Percentiles rank a stretch among this genome's conserved stretches.
These are phyloP conservation scores for Ceratorhiza oryzae-sativae DNA, from an alignment of 1,284 basidiomycete species.

Conservation along the genomic window DNA sequence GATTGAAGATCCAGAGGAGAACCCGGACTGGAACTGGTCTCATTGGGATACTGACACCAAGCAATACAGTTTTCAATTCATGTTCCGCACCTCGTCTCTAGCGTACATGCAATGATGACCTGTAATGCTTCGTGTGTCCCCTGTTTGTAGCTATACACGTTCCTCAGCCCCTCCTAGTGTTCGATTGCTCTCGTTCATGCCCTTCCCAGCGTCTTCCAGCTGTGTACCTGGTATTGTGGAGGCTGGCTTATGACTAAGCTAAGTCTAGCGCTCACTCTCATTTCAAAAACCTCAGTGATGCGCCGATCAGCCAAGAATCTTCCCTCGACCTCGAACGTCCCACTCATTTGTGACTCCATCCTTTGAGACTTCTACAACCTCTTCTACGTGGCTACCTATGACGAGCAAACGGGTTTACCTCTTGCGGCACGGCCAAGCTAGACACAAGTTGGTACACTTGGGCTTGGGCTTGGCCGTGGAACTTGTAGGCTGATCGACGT, in stretches of 20 bases:
- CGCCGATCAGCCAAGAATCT: neutral
- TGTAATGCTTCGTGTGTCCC: neutral
- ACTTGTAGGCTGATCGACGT: neutral
- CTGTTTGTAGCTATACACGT: neutral
- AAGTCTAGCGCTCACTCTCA: neutral
- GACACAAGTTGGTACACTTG: slow-evolving; percentile 32
- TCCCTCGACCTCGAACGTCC: slow-evolving; percentile 9
- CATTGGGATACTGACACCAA: slow-evolving; percentile 97
- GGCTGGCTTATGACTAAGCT: neutral
- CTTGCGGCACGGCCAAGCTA: slow-evolving; percentile 34
- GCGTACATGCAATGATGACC: slow-evolving; percentile 20
- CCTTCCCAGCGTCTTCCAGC: neutral
- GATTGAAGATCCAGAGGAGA: slow-evolving; percentile 94
- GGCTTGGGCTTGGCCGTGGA: neutral
- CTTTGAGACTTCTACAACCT: neutral
- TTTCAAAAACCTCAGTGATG: neutral
- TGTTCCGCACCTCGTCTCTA: slow-evolving; percentile 61
- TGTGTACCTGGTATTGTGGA: neutral
- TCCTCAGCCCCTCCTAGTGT: neutral
- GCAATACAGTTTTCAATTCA: slow-evolving; percentile 94
- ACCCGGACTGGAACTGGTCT: slow-evolving; percentile 92
- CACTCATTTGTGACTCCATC: neutral
- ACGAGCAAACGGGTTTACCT: slow-evolving; percentile 23
- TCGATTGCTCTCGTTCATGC: neutral
- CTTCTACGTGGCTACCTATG: neutral